Conservation (phyloP, 192 early-diverging fungal species). For the Spinellus fusiger region DNA sequence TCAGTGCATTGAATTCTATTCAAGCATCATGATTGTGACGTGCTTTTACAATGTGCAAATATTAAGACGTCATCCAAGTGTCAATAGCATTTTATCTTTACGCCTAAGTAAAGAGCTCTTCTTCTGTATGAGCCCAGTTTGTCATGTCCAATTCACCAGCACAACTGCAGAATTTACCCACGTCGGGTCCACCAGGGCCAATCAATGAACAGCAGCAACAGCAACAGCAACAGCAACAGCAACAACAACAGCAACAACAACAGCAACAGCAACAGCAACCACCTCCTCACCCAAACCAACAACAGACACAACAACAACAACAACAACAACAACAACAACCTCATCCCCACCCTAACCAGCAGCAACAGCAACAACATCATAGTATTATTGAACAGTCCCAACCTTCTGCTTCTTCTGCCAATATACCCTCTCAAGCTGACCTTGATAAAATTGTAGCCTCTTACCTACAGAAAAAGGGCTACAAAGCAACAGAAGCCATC, state of each 20-base stretch:
- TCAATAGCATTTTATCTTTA: neutral
- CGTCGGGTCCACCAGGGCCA: neutral
- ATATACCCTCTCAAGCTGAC: slow-evolving; percentile 16
- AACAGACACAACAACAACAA: neutral
- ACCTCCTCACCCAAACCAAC: neutral
- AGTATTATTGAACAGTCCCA: neutral
- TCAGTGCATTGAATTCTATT: no score
- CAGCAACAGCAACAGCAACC: neutral
- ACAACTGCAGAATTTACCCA: neutral
- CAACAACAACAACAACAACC: neutral
- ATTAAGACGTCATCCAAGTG: neutral
- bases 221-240: neutral
- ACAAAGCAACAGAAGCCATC: slow-evolving; percentile 57
- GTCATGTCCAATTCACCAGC: neutral
- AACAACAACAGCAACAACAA: neutral
- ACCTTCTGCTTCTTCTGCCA: neutral
- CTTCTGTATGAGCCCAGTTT: neutral
- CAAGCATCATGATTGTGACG: neutral
- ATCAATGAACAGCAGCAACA: neutral
- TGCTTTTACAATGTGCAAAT: neutral
- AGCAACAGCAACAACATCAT: neutral
- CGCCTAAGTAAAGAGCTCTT: neutral
- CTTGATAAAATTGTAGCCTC: slow-evolving; percentile 59
- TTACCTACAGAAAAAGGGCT: slow-evolving; percentile 65
- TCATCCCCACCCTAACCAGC: neutral